Evolutionary conservation across 176 grass and related monocot genomes (phyloP).

Genomic region (Metroxylon sagu): DNA sequence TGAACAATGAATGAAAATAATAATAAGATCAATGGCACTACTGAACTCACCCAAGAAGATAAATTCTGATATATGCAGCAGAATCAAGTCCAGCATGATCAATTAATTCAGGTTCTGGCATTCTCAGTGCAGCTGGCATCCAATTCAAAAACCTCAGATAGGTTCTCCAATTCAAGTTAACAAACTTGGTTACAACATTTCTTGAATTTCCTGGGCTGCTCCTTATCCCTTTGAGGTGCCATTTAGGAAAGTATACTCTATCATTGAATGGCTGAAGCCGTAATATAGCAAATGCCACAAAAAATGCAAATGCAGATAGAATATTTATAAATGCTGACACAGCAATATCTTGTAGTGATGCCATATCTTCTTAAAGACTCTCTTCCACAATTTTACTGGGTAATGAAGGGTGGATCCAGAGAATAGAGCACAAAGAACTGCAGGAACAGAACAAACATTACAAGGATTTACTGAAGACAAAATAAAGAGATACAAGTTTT

Average conservation of each 20-base stretch:
- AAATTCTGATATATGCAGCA: slow-evolving; percentile 76
- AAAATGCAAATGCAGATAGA: slow-evolving; percentile 62
- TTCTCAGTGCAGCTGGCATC: slow-evolving; percentile 89
- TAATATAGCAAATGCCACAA: slow-evolving; percentile 70
- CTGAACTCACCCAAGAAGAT: slow-evolving; percentile 70
- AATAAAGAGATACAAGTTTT: too few species aligned
- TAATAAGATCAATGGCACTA: too few species aligned
- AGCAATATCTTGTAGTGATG: slow-evolving; percentile 56
- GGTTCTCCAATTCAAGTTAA: slow-evolving; percentile 66
- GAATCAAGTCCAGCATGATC: slow-evolving; percentile 82
- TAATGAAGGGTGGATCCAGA: too few species aligned
- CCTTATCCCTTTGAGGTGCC: slow-evolving; percentile 87
- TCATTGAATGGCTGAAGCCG: slow-evolving; percentile 85
- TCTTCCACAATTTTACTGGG: too few species aligned
- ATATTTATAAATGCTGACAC: slow-evolving; percentile 72
- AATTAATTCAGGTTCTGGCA: slow-evolving; percentile 85
- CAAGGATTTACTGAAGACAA: too few species aligned
- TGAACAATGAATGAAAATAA: too few species aligned
- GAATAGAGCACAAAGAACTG: too few species aligned
- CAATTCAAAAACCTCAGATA: slow-evolving; percentile 87
- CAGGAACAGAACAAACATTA: too few species aligned
- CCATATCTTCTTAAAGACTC: slow-evolving; percentile 33
- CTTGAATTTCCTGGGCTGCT: slow-evolving; percentile 53
- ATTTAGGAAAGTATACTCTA: slow-evolving; percentile 89
- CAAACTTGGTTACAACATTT: slow-evolving; percentile 53